Conservation (phyloP, 345 rosid species). For the Clausena lansium region DNA sequence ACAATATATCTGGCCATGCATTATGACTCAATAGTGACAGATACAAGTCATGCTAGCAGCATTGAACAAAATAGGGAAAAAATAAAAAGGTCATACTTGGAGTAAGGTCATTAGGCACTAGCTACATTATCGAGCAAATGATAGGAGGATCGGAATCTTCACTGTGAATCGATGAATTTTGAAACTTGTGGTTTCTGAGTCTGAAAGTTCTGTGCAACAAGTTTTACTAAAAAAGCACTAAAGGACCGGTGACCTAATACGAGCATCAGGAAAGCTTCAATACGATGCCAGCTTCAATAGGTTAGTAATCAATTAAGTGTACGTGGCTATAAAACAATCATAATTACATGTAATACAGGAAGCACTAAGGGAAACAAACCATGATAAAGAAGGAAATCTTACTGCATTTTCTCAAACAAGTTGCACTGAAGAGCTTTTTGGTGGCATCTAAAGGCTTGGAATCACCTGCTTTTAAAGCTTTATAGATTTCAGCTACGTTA, state of each 20-base stretch:
- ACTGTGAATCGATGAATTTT: no score
- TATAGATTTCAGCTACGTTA: conserved; percentile 42
- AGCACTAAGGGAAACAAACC: background rate
- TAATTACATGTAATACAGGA: background rate
- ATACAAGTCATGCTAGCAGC: no score
- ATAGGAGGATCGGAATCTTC: background rate
- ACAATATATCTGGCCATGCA: background rate
- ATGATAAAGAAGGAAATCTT: conserved; percentile 21
- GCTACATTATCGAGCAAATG: background rate
- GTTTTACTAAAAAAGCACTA: background rate
- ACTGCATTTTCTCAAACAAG: conserved; percentile 50
- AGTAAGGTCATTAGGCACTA: background rate
- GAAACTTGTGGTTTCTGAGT: background rate
- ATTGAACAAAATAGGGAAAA: no score
- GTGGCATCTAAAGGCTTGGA: conserved; percentile 41
- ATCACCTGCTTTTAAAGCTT: conserved; percentile 43
- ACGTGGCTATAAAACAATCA: background rate
- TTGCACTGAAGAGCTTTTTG: conserved; percentile 39
- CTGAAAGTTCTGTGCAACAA: background rate
- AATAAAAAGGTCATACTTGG: no score
- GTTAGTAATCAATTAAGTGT: no score
- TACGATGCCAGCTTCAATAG: no score
- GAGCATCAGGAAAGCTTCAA: no score
- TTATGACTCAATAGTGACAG: background rate
- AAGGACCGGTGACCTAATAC: background rate